Base-by-base conservation (phyloP, 2,329 filamentous ascomycete species). In the Mollisia scopiformis region DNA sequence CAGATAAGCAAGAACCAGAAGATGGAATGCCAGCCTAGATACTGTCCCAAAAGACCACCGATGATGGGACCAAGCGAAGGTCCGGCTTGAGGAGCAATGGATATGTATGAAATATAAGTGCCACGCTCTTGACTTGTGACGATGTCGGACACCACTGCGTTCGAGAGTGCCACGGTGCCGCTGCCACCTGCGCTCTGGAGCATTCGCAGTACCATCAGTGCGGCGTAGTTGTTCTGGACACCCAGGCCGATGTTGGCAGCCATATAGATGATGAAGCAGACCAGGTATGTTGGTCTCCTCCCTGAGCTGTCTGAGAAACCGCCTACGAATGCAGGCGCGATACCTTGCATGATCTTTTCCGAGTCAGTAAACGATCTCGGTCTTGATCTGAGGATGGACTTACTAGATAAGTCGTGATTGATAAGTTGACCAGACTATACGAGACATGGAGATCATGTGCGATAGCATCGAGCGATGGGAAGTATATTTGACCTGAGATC, bases 41-140 rank as follows among this genome's bases (percentile, higher is more conserved):
- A 60, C 58, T 68, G 59, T 1, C 50, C 55, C 6, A 68, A 37
- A 8, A 66, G 54, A 30, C 64, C 67, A 23, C 68, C 67, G 14
- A 70, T 46, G 10, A 68, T 49, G 7, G 67, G 66, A 19, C 61
- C 64, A 11, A 67, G 25, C n/a, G 58, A 50, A 8, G 61, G 56
- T 4, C 75, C 81, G n/a, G 49, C 28, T 23, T 53, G 27, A 2
- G 74, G 57, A 10, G 82, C 78, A 10, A 85, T 73, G 30, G 81
- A 83, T 21, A 86, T 83, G 63, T 86, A 82, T 39, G 84, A 88
- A 76, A 92, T 87, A 70, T 89, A 92, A 54, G 81, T 87, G 61
- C 88, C 66, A 30, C 62, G 76, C 68, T 91, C 87, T 1, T 81
- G 81, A 1, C 81, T 81, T 0, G 85, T 88, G 14, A 84, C 78